These are phyloP conservation scores for Paragyromitra xinjiangensis DNA, from an alignment of 495 filamentous ascomycete genomes.

Conservation along the genomic window DNA sequence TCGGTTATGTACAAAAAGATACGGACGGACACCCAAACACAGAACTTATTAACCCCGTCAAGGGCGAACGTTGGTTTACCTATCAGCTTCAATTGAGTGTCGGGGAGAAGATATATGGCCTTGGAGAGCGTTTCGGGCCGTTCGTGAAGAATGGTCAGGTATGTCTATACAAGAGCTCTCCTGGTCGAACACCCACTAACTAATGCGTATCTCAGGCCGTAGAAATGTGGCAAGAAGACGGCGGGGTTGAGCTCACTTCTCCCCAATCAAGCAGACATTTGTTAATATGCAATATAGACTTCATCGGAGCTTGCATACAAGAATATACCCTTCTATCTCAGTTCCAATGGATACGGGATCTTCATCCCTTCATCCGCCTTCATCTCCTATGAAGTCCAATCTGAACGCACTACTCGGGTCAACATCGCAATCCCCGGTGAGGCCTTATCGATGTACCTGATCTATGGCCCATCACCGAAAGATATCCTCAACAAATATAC, in stretches of 20 bases:
- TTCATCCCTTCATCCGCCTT: conserved; percentile 70
- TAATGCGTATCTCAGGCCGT: conserved; percentile 60
- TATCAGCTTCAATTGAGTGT: conserved; percentile 64
- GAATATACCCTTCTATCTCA: conserved; percentile 76
- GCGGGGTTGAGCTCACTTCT: conserved; percentile 56
- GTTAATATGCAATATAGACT: conserved; percentile 61
- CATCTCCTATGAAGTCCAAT: conserved; percentile 72
- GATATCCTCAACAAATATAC: conserved; percentile 72
- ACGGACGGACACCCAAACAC: conserved; percentile 59
- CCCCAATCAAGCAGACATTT: neutral
- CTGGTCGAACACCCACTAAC: neutral
- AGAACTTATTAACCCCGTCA: conserved; percentile 61
- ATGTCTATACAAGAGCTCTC: neutral
- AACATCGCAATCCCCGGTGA: conserved; percentile 72
- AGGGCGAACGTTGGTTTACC: conserved; percentile 60
- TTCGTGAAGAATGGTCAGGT: conserved; percentile 66
- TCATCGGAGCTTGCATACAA: conserved; percentile 76
- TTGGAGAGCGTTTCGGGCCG: conserved; percentile 68
- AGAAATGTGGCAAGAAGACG: conserved; percentile 75
- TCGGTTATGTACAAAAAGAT: conserved; percentile 61
- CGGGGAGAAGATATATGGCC: conserved; percentile 67
- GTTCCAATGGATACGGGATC: conserved; percentile 72
- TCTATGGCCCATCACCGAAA: conserved; percentile 73
- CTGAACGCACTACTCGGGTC: conserved; percentile 71
- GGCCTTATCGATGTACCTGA: conserved; percentile 68